A percentile compares a stretch with the other conserved stretches of the same genome.
Evolutionary conservation across 129 eudicot genomes (phyloP).

Genomic region (Lactuca saligna): DNA sequence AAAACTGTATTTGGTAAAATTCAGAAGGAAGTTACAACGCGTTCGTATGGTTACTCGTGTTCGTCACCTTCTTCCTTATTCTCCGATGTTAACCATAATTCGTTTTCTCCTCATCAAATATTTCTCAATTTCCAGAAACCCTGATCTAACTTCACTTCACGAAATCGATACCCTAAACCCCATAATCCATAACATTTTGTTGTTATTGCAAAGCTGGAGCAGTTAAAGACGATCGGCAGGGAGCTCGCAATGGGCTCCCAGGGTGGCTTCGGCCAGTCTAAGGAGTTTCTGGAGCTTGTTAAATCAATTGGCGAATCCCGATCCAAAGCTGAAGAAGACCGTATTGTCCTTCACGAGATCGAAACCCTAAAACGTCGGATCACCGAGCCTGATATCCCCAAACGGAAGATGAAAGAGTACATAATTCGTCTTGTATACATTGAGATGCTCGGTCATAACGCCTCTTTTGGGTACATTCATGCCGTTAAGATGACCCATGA

Average conservation of each 20-base stretch:
- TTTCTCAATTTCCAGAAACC: constrained; percentile 28
- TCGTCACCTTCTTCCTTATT: constrained; percentile 16
- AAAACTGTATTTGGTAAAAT: too few relatives aligned
- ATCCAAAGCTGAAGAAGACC: constrained; percentile 97
- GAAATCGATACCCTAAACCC: constrained; percentile 24
- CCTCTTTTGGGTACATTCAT: constrained; percentile 87
- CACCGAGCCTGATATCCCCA: constrained; percentile 75
- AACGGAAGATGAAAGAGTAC: constrained; percentile 87
- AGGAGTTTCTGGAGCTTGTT: constrained; percentile 90
- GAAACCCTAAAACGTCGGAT: constrained; percentile 72
- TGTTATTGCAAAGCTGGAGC: constrained; percentile 63
- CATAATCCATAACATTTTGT: constrained; percentile 1
- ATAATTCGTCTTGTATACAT: constrained; percentile 76
- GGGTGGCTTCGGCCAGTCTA: constrained; percentile 85
- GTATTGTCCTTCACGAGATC: constrained; percentile 80
- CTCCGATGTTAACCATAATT: constrained; percentile 6
- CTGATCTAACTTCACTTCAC: neutral
- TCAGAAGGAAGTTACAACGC: constrained; percentile 13
- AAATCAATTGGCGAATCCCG: constrained; percentile 98
- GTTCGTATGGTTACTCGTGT: constrained; percentile 15
- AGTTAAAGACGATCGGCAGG: constrained; percentile 82
- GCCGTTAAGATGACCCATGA: constrained; percentile 98
- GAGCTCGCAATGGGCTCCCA: constrained; percentile 99
- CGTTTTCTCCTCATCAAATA: constrained; percentile 10
- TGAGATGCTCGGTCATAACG: constrained; percentile 98